Conservation (phyloP, 805 yeast species). For the Hanseniaspora singularis region DNA sequence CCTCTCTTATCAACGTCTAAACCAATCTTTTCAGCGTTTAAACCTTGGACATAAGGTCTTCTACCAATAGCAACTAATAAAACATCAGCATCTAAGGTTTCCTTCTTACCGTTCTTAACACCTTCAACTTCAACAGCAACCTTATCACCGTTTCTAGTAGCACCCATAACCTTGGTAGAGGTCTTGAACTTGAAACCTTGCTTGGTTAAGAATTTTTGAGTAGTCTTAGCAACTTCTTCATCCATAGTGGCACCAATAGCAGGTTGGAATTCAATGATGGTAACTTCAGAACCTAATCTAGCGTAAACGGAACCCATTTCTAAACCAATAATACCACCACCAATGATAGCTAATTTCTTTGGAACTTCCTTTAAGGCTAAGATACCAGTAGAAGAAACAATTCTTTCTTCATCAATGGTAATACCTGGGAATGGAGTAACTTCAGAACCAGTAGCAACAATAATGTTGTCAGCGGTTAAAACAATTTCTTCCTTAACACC, state of each 20-base stretch:
- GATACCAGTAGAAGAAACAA: slow-evolving; percentile 91
- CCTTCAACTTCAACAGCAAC: slow-evolving; percentile 84
- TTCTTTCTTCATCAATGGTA: slow-evolving; percentile 89
- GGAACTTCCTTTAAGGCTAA: slow-evolving; percentile 79
- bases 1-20: slow-evolving; percentile 86
- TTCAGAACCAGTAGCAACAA: slow-evolving; percentile 97
- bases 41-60: slow-evolving; percentile 88
- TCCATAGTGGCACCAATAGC: slow-evolving; percentile 99
- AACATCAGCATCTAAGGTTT: slow-evolving; percentile 76
- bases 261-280: slow-evolving; percentile 79
- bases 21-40: slow-evolving; percentile 79
- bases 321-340: slow-evolving; percentile 98
- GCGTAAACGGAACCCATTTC: slow-evolving; percentile 99
- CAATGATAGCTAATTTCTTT: slow-evolving; percentile 81
- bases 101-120: slow-evolving; percentile 73
- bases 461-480: slow-evolving; percentile 72
- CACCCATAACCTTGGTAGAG: slow-evolving; percentile 82
- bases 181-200: slow-evolving; percentile 91
- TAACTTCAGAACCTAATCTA: slow-evolving; percentile 89
- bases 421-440: slow-evolving; percentile 98
- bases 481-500: slow-evolving; percentile 48
- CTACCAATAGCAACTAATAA: slow-evolving; percentile 96
- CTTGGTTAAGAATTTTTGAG: slow-evolving; percentile 81
- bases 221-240: slow-evolving; percentile 78
- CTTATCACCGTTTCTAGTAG: slow-evolving; percentile 74